Base-by-base conservation (phyloP, 345 rosid genomes). In the Lumnitzera racemosa region DNA sequence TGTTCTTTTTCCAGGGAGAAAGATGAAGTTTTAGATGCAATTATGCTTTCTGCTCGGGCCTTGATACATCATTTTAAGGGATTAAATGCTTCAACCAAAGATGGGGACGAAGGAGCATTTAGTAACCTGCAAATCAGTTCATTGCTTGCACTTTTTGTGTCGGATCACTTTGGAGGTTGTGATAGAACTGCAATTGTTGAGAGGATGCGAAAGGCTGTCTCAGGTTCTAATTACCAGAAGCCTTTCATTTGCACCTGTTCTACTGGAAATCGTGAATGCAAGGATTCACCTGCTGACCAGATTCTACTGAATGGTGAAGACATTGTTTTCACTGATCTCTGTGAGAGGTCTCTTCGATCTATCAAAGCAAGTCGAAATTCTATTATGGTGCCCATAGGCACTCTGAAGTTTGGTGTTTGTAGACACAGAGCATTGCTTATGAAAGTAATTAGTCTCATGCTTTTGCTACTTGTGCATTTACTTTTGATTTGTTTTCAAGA, bases 161-260 rank as follows among this genome's bases (percentile, higher is more conserved):
- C 99, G 0, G 95, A 94, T 77, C 99, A 90, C 80, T 94, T 90
- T 84, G 99, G 99, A 62, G 97, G 99, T 50, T 84, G 95, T 67
- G 97, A 90, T 61, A 86, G 81, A 73, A 76, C 76, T 72, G 64
- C 78, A 55, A 49, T 82, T 70, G 64, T 90, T 70, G 90, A 81
- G 73, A 82, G 83, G 80, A 73, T 83, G 15, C 75, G 95, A 31
- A 88, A 80, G 80, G 77, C 81, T 61, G 88, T 74, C 50, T 94
- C 96, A 51, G 96, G 96, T 74, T 72, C 83, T 48, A 94, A 94
- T 74, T 94, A 90, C 71, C 66, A 41, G 67, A 88, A 84, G 70
- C 96, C 99, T 62, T 90, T 90, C 76, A 63, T 83, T 58, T 94
- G 97, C 74, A 94, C 99, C 52, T 94, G 99, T 70, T 78, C 89